Evolutionary conservation across 179 eudicot genomes (phyloP).

Genomic region (Amaranthus tricolor): DNA sequence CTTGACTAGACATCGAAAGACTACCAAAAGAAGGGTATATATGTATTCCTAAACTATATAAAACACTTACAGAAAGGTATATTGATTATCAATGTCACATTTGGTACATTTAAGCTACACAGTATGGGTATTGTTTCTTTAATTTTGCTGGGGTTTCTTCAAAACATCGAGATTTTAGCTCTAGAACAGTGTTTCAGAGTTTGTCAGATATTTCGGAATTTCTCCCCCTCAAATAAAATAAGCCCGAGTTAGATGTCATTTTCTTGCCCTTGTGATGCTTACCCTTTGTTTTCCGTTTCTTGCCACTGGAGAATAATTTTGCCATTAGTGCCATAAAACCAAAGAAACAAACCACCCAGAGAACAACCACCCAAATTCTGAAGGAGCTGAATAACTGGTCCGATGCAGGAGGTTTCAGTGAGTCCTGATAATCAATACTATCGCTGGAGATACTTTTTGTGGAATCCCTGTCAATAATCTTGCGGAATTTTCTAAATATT

Average conservation of each 20-base stretch:
- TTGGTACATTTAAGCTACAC: conserved; percentile 2
- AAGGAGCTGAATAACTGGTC: conserved; percentile 44
- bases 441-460: conserved; percentile 16
- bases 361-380: conserved; percentile 55
- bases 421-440: conserved; percentile 24
- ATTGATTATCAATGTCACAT: not conserved
- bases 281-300: conserved; percentile 50
- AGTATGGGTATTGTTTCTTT: not conserved
- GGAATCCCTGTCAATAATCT: conserved; percentile 27
- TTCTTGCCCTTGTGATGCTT: conserved; percentile 61
- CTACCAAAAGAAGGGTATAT: too few relatives aligned
- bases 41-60: too few relatives aligned
- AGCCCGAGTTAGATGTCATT: conserved; percentile 43
- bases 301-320: conserved; percentile 41
- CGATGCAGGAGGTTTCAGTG: conserved; percentile 27
- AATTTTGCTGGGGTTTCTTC: not conserved
- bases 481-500: conserved; percentile 45
- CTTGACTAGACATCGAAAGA: too few relatives aligned
- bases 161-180: not conserved
- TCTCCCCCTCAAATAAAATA: conserved; percentile 44
- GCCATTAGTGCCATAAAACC: conserved; percentile 55
- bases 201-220: conserved; percentile 39
- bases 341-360: conserved; percentile 60
- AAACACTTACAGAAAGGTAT: not conserved
- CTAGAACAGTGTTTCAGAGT: conserved; percentile 24